Percentiles rank a stretch among this genome's conserved stretches.
Evolutionary conservation across 2,329 filamentous ascomycete species (phyloP).

Genomic region (Beauveria australis): DNA sequence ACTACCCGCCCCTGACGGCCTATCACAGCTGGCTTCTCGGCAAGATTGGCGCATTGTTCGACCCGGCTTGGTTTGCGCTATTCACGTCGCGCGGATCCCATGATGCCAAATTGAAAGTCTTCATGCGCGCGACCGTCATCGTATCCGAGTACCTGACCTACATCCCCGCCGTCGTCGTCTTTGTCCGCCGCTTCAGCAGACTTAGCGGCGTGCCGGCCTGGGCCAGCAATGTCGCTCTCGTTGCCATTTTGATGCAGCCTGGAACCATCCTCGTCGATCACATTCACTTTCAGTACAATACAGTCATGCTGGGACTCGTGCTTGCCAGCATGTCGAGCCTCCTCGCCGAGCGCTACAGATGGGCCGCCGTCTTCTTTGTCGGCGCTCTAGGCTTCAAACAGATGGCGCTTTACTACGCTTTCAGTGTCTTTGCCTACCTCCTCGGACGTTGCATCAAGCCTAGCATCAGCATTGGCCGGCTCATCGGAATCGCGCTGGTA

Average conservation of each 20-base stretch:
- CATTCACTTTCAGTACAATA: slow-evolving; percentile 96
- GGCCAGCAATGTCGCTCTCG: slow-evolving; percentile 76
- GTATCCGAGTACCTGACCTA: slow-evolving; percentile 87
- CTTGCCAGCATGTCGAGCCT: slow-evolving; percentile 83
- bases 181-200: slow-evolving; percentile 72
- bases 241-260: slow-evolving; percentile 88
- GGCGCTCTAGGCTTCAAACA: slow-evolving; percentile 95
- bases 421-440: slow-evolving; percentile 84
- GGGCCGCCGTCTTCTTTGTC: slow-evolving; percentile 91
- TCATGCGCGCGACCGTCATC: slow-evolving; percentile 89
- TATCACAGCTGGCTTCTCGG: slow-evolving; percentile 98
- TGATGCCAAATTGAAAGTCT: slow-evolving; percentile 74
- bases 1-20: slow-evolving; percentile 94
- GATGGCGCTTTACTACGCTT: slow-evolving; percentile 97
- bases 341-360: slow-evolving; percentile 73
- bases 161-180: slow-evolving; percentile 76
- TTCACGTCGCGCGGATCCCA: slow-evolving; percentile 75
- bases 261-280: slow-evolving; percentile 88
- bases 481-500: slow-evolving; percentile 66
- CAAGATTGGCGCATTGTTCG: slow-evolving; percentile 69
- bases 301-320: slow-evolving; percentile 91
- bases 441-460: slow-evolving; percentile 80
- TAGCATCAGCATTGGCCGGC: slow-evolving; percentile 54
- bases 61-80: slow-evolving; percentile 82
- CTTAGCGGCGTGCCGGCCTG: slow-evolving; percentile 70